Evolutionary conservation across 768 basidiomycete genomes (phyloP).

Genomic region (Dioszegia aurantiaca): DNA sequence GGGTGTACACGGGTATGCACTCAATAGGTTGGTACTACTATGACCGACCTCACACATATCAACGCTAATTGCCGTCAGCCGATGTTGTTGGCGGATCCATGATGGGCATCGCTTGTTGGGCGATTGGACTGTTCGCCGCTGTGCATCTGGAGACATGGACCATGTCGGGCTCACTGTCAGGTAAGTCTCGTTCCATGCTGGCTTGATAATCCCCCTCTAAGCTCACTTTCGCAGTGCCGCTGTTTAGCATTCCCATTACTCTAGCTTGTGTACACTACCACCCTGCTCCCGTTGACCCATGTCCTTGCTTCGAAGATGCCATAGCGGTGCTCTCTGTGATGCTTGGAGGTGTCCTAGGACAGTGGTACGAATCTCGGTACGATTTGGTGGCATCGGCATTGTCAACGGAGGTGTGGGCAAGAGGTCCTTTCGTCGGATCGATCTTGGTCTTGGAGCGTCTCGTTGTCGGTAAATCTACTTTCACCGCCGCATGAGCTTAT

Average conservation of each 20-base stretch:
- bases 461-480: slow-evolving; percentile 22
- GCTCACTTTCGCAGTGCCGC: slow-evolving; percentile 28
- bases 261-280: slow-evolving; percentile 79
- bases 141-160: slow-evolving; percentile 55
- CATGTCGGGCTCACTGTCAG: slow-evolving; percentile 41
- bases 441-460: slow-evolving; percentile 20
- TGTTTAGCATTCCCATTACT: slow-evolving; percentile 54
- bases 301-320: slow-evolving; percentile 96
- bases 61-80: too few relatives aligned
- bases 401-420: slow-evolving; percentile 4
- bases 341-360: slow-evolving; percentile 66
- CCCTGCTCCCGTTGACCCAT: slow-evolving; percentile 92
- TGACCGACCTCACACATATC: too few relatives aligned
- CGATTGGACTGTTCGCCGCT: slow-evolving; percentile 51
- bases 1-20: slow-evolving; percentile 54
- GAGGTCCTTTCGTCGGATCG: slow-evolving; percentile 5
- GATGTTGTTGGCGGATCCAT: slow-evolving; percentile 50
- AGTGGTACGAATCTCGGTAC: slow-evolving; percentile 57
- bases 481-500: not conserved
- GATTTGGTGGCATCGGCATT: not conserved
- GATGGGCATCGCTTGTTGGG: slow-evolving; percentile 70
- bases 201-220: too few relatives aligned
- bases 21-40: slow-evolving; percentile 41
- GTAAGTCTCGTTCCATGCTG: slow-evolving; percentile 31
- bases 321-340: slow-evolving; percentile 86